Evolutionary conservation across 345 rosid genomes (phyloP), one percentile per base, ranked within the genome.

Genomic region (Aurinia saxatilis): DNA sequence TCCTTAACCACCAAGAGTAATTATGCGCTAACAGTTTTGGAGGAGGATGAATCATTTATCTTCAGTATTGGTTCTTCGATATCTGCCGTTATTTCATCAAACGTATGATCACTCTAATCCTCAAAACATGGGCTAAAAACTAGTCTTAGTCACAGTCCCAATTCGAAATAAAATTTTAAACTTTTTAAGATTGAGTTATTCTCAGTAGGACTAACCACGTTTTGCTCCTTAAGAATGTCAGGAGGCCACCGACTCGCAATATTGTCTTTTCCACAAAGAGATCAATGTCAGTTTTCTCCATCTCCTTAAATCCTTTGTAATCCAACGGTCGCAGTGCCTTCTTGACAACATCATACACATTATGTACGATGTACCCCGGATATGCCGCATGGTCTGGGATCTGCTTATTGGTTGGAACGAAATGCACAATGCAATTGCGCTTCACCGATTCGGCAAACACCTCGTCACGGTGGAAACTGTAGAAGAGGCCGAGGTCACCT

Each of bases 351-450:
- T 83, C 83, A 50, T 83, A 86, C 53, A 86, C 81, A 50, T 77
- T 84, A 70, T 76, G 87, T 50, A 86, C 96, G 23, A 92, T 81
- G 67, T 89, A 89, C 23, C 92, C 90, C 30, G 91, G 87, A 63
- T 84, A 61, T n/a, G 78, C 78, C 60, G 62, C 76, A 11, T 84
- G 90, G 21, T 38, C 56, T 7, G 92, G 92, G 18, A 84, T 72
- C 67, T 86, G 80, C 78, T 86, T 91, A 73, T 83, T 70, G 51
- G 63, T 63, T 1, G 96, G 96, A 41, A 91, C 82, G 36, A 91
- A 91, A 68, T 86, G 82, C 65, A 86, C 95, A 60, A 83, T 66
- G 49, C 98, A 91, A 50, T 76, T n/a, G n/a, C n/a, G n/a, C n/a
- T n/a, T n/a, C n/a, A n/a, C n/a, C n/a, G n/a, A n/a, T n/a, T n/a